Conservation (phyloP, 1,139 yeast species). For the Suhomyces coccinellae region DNA sequence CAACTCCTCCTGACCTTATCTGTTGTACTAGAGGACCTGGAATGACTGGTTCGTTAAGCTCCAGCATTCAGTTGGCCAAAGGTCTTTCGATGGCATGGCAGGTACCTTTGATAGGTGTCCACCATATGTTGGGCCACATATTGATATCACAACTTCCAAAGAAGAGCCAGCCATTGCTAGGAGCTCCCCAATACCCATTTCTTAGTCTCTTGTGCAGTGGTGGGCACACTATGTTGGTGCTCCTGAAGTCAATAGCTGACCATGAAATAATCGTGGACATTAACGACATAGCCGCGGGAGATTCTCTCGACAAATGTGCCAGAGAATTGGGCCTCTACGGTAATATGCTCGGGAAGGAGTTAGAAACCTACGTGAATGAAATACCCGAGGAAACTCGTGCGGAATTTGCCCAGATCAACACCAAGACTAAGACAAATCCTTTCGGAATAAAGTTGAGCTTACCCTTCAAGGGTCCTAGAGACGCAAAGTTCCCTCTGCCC, state of each 20-base stretch:
- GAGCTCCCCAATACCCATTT: slow-evolving; percentile 69
- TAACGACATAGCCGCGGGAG: slow-evolving; percentile 89
- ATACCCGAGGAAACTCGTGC: slow-evolving; percentile 24
- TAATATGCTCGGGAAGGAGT: slow-evolving; percentile 80
- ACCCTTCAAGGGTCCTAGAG: slow-evolving; percentile 39
- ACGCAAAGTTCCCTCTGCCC: slow-evolving; percentile 28
- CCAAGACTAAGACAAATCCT: slow-evolving; percentile 23
- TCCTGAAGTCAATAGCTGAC: slow-evolving; percentile 55
- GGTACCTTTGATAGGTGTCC: slow-evolving; percentile 82
- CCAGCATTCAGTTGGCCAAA: slow-evolving; percentile 81
- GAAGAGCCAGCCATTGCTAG: slow-evolving; percentile 31
- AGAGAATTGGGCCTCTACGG: slow-evolving; percentile 79
- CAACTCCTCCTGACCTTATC: slow-evolving; percentile 64
- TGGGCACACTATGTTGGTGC: slow-evolving; percentile 90
- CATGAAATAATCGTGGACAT: slow-evolving; percentile 79
- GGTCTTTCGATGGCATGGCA: slow-evolving; percentile 80
- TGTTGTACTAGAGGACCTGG: slow-evolving; percentile 98
- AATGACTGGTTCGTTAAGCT: slow-evolving; percentile 84
- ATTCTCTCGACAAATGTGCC: slow-evolving; percentile 90
- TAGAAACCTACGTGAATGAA: slow-evolving; percentile 57
- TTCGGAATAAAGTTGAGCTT: slow-evolving; percentile 26
- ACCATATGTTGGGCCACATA: slow-evolving; percentile 94
- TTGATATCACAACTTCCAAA: slow-evolving; percentile 61
- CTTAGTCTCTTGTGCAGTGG: slow-evolving; percentile 84
- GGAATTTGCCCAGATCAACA: slow-evolving; percentile 23